phyloP scores from a whole-genome alignment of 345 rosid genomes.

The Crucihimalaya himalaica region DNA sequence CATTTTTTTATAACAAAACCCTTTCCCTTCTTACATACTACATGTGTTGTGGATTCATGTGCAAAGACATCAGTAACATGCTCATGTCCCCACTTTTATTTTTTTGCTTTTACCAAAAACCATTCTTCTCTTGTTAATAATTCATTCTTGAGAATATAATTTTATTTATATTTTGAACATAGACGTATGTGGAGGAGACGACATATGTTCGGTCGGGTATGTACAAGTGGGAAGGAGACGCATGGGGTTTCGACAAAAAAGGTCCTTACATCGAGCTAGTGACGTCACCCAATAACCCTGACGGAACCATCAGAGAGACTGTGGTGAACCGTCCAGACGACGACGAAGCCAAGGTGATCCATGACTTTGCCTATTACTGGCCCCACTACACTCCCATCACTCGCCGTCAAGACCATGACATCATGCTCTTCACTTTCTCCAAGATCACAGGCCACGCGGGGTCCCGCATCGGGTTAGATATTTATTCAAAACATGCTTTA shows the following conservation, averaged over 20 bases:
- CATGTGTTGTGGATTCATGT: slow-evolving; percentile 42
- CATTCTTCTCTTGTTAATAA: slow-evolving; percentile 16
- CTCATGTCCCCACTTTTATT: slow-evolving; percentile 44
- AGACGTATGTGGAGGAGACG: slow-evolving; percentile 67
- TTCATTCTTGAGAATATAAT: slow-evolving; percentile 4
- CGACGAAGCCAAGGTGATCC: slow-evolving; percentile 55
- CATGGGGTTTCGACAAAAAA: slow-evolving; percentile 52
- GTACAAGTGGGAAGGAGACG: slow-evolving; percentile 90
- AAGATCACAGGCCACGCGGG: slow-evolving; percentile 96
- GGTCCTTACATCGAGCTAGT: slow-evolving; percentile 71
- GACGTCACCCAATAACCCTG: slow-evolving; percentile 87
- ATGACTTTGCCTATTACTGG: slow-evolving; percentile 94
- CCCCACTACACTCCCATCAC: slow-evolving; percentile 84
- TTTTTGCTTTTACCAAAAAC: slow-evolving; percentile 34
- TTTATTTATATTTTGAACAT: slow-evolving; percentile 1
- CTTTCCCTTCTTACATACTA: slow-evolving; percentile 29
- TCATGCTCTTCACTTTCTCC: slow-evolving; percentile 90
- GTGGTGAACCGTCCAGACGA: slow-evolving; percentile 59
- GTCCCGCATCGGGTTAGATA: slow-evolving; percentile 77
- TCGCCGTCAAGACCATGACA: slow-evolving; percentile 58
- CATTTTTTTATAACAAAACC: neutral
- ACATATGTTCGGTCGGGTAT: slow-evolving; percentile 60
- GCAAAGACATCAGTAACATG: slow-evolving; percentile 58
- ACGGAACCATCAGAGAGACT: slow-evolving; percentile 64
- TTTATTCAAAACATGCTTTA: neutral